Evolutionary conservation across 345 rosid genomes (phyloP).

Genomic region (Populus deltoides): DNA sequence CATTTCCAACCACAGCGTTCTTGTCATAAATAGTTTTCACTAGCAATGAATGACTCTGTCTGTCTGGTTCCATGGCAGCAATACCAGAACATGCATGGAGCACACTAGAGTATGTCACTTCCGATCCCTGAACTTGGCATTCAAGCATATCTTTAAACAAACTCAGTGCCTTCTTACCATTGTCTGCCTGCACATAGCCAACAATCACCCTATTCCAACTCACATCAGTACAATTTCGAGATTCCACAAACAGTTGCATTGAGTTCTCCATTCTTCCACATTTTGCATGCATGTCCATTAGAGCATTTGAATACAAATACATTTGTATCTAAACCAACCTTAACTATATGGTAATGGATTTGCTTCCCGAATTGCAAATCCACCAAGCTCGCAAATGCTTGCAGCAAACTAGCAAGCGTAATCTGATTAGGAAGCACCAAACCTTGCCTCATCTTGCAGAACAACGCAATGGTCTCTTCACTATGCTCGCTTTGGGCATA

Average conservation of each 20-base stretch:
- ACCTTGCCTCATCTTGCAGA: constrained; percentile 58
- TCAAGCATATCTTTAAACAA: constrained; percentile 59
- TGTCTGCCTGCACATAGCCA: constrained; percentile 52
- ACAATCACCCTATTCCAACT: constrained; percentile 88
- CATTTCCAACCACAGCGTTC: constrained; percentile 56
- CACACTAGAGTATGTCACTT: constrained; percentile 75
- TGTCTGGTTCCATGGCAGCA: constrained; percentile 70
- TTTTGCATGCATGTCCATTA: constrained; percentile 78
- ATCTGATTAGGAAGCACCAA: constrained; percentile 68
- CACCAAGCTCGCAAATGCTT: constrained; percentile 58
- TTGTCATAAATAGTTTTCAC: constrained; percentile 57
- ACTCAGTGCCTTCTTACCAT: constrained; percentile 55
- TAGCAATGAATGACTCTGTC: constrained; percentile 61
- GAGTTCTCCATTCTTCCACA: constrained; percentile 67
- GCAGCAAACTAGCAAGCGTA: constrained; percentile 66
- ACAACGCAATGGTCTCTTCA: constrained; percentile 55
- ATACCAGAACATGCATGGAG: constrained; percentile 76
- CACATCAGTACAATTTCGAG: constrained; percentile 51
- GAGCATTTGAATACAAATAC: constrained; percentile 70
- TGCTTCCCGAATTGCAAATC: constrained; percentile 56
- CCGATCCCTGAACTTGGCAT: constrained; percentile 49
- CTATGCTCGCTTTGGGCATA: constrained; percentile 58
- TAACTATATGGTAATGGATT: constrained; percentile 57
- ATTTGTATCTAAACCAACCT: constrained; percentile 46
- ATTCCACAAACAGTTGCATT: constrained; percentile 51